These are phyloP conservation scores for Pancytospora philotis DNA, from an alignment of 371 early-diverging fungal species.

Conservation along the genomic window DNA sequence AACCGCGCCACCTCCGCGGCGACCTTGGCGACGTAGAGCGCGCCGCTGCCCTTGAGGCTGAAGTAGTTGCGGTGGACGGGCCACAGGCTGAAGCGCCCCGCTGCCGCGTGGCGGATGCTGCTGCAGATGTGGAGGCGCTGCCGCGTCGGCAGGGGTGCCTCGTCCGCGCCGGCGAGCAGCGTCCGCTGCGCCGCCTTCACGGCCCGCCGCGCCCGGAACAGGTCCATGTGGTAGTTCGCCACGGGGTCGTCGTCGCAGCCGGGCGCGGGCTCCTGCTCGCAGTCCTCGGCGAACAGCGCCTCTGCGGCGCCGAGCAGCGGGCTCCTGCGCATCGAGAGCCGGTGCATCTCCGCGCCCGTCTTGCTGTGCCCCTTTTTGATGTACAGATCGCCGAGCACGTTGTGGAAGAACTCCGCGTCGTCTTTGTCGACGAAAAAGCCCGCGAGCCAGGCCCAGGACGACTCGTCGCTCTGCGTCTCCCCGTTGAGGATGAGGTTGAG, in stretches of 20 bases:
- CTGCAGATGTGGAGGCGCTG: background rate
- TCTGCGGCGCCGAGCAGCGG: slow-evolving; percentile 26
- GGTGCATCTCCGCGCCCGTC: slow-evolving; percentile 27
- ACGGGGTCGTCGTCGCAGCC: slow-evolving; percentile 6
- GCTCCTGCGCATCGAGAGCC: slow-evolving; percentile 12
- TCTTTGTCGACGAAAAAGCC: slow-evolving; percentile 42
- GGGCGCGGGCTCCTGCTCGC: background rate
- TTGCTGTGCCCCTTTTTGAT: slow-evolving; percentile 33
- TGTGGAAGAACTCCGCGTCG: slow-evolving; percentile 44
- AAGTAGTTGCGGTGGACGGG: background rate
- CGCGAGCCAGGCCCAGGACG: background rate
- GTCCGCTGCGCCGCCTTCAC: background rate
- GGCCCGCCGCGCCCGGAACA: background rate
- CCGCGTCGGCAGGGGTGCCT: background rate
- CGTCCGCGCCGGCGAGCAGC: background rate
- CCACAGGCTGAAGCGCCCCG: background rate
- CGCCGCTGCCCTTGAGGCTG: slow-evolving; percentile 25
- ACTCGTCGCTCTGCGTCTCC: slow-evolving; percentile 9
- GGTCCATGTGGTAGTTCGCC: slow-evolving; percentile 9
- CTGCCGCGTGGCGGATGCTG: background rate
- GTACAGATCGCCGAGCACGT: slow-evolving; percentile 44
- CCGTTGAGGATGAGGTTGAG: slow-evolving; percentile 30
- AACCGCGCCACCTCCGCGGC: slow-evolving; percentile 21
- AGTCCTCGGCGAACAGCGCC: slow-evolving; percentile 22
- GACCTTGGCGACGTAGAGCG: slow-evolving; percentile 46